Percentiles rank a stretch among this genome's conserved stretches.
Conservation (phyloP, 306 rosid genomes). For the Argentina anserina region DNA sequence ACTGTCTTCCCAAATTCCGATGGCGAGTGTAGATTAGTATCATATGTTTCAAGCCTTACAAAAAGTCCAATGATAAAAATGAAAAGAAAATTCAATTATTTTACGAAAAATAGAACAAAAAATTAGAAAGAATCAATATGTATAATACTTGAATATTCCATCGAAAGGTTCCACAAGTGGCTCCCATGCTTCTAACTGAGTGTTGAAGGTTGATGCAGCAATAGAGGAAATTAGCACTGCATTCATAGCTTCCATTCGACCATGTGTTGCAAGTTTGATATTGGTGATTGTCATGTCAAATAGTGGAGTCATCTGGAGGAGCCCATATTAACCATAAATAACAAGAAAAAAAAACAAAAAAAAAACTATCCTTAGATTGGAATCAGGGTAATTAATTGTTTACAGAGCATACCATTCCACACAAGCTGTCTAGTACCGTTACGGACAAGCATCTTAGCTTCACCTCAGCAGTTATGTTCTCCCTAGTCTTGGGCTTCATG, state of each 20-base stretch:
- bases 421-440: constrained; percentile 84
- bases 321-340: constrained; percentile 15
- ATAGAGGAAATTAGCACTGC: constrained; percentile 88
- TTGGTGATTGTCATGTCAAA: constrained; percentile 85
- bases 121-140: constrained; percentile 13
- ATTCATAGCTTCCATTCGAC: constrained; percentile 81
- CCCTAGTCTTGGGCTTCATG: constrained; percentile 75
- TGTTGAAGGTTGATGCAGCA: constrained; percentile 94
- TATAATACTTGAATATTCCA: constrained; percentile 91
- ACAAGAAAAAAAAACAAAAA: neutral
- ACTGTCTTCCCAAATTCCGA: constrained; percentile 75
- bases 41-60: constrained; percentile 87
- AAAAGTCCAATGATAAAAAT: constrained; percentile 25
- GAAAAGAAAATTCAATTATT: constrained; percentile 10
- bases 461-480: constrained; percentile 86
- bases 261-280: constrained; percentile 92
- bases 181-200: constrained; percentile 97
- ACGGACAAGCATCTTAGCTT: constrained; percentile 80
- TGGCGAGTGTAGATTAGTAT: constrained; percentile 49
- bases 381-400: neutral
- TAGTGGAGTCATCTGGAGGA: constrained; percentile 83
- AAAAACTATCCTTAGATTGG: constrained; percentile 18
- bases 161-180: constrained; percentile 97
- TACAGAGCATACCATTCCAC: constrained; percentile 71
- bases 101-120: neutral